Base-by-base conservation (phyloP, 306 rosid genomes). In the Inga oerstediana region DNA sequence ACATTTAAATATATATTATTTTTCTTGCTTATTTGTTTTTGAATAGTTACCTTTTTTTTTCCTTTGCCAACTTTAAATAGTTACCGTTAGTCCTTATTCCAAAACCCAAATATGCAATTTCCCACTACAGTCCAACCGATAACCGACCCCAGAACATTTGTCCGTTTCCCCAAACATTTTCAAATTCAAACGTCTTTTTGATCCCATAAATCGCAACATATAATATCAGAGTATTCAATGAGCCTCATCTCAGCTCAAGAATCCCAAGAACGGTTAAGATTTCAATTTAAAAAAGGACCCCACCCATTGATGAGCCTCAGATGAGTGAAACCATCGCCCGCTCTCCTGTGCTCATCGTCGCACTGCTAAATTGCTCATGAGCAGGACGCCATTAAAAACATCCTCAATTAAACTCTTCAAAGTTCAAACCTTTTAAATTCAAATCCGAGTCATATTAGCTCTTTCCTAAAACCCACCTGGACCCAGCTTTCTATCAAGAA, bases 131-230 rank as follows among this genome's bases (percentile, higher is more conserved):
- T 46, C 58, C 58, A 72, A 72, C 32, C 34, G 32, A 59, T 59
- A 59, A 20, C 66, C 37, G 68, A 27, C 68, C 59, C 77, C 41
- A 73, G 17, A 73, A 73, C 61, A 73, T 10, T 27, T 46, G 61
- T 48, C 34, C 77, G 13, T 48, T 73, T 48, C 43, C 43, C 61
- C 5, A 48, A 72, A 54, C 77, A 16, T 27, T 73, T 73, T 73
- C 61, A 73, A 72, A 72, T 46, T 72, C 76, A 72, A 72, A 72
- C 59, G 7, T 13, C 41, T 71, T 72, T 45, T 22, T 46, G 59
- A 0, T 72, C 59, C 59, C 22, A 46, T 72, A 19, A 13, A 45
- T 72, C 76, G 76, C 76, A n/a, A 5, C 7, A n/a, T 6, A 71
- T 32, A 27, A 7, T 45, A 22, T 17, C 58, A 72, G 5, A 45